These are phyloP conservation scores for Venustampulla echinocandica DNA, from an alignment of 495 filamentous ascomycete genomes.

Conservation along the genomic window DNA sequence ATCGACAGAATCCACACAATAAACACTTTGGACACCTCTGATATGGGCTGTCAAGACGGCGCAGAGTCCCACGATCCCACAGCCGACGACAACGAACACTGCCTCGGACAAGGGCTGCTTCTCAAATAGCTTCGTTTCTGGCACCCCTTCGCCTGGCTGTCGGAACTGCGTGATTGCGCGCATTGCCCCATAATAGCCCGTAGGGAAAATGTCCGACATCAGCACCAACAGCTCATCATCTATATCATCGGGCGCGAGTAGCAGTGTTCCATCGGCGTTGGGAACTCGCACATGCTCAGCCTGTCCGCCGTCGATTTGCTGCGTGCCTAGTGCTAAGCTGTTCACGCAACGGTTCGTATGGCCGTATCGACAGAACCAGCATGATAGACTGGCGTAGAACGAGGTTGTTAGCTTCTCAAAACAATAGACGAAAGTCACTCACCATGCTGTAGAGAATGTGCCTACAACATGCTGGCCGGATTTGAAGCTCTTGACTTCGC, in stretches of 20 bases:
- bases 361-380: constrained; percentile 81
- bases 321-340: constrained; percentile 61
- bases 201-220: constrained; percentile 78
- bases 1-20: constrained; percentile 75
- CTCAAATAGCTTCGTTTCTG: no score
- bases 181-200: constrained; percentile 74
- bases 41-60: constrained; percentile 70
- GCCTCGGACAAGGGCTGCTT: constrained; percentile 62
- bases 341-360: constrained; percentile 75
- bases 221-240: constrained; percentile 70
- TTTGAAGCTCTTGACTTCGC: constrained; percentile 54
- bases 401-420: no score
- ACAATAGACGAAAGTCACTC: no score
- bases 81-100: constrained; percentile 76
- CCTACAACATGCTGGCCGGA: constrained; percentile 70
- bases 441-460: constrained; percentile 80
- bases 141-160: no score
- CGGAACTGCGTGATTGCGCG: constrained; percentile 75
- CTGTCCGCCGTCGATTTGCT: constrained; percentile 69
- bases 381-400: no score
- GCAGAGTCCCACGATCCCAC: constrained; percentile 79
- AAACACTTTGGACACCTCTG: constrained; percentile 70
- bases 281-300: constrained; percentile 88
- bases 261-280: constrained; percentile 70
- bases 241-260: constrained; percentile 65